Conservation (phyloP, 495 filamentous ascomycete genomes). For the Penicillium paradoxum region DNA sequence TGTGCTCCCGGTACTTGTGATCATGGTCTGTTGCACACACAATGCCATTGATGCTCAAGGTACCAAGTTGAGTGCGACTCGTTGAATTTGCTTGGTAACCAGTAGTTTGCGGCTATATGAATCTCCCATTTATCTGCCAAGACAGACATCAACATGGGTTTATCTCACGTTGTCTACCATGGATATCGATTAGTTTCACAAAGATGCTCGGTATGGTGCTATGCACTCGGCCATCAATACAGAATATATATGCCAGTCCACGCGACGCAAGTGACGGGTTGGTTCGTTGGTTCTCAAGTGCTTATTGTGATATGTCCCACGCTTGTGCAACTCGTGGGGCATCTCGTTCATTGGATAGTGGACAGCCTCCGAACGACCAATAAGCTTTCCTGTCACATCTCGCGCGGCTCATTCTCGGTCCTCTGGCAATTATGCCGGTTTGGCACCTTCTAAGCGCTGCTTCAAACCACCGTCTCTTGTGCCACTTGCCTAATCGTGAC, state of each 20-base stretch:
- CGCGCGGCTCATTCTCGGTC: not conserved
- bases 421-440: not conserved
- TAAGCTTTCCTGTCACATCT: not conserved
- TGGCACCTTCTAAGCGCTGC: not conserved
- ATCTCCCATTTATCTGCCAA: not conserved
- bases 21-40: not conserved
- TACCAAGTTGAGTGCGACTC: not conserved
- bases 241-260: no score
- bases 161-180: no score
- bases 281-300: not conserved
- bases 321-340: not conserved
- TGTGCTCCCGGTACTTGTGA: not conserved
- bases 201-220: no score
- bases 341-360: not conserved
- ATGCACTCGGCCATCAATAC: no score
- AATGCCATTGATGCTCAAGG: not conserved
- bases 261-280: no score
- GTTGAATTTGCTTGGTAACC: not conserved
- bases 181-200: no score
- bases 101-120: not conserved
- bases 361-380: not conserved
- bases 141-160: no score
- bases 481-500: slow-evolving; percentile 9
- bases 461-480: not conserved
- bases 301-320: not conserved